Evolutionary conservation across 768 basidiomycete genomes (phyloP).

Genomic region (Boletus sp.): DNA sequence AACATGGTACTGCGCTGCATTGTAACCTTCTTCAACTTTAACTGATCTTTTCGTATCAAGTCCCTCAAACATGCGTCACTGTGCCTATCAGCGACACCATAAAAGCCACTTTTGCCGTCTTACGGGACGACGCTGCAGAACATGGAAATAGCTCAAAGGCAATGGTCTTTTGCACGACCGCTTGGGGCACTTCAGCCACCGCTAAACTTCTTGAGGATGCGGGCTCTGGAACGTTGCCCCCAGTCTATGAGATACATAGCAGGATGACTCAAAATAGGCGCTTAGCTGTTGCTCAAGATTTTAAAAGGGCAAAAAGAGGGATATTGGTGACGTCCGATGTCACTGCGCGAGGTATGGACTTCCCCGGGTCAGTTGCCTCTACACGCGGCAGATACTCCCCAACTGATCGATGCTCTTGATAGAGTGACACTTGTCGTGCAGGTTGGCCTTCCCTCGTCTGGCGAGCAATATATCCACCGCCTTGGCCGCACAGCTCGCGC

Average conservation of each 20-base stretch:
- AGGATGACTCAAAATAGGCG: slow-evolving; percentile 50
- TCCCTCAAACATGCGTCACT: slow-evolving; percentile 45
- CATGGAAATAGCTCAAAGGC: slow-evolving; percentile 36
- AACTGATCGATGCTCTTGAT: slow-evolving; percentile 6
- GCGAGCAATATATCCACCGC: slow-evolving; percentile 78
- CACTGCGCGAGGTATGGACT: slow-evolving; percentile 65
- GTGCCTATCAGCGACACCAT: slow-evolving; percentile 41
- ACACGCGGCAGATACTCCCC: not conserved
- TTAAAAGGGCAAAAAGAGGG: slow-evolving; percentile 42
- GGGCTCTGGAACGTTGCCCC: slow-evolving; percentile 29
- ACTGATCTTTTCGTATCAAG: slow-evolving; percentile 24
- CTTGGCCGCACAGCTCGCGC: slow-evolving; percentile 78
- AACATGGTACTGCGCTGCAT: slow-evolving; percentile 42
- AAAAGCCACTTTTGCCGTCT: slow-evolving; percentile 38
- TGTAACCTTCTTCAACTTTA: not conserved
- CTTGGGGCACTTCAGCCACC: slow-evolving; percentile 49
- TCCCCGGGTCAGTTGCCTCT: slow-evolving; percentile 44
- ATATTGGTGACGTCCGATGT: slow-evolving; percentile 55
- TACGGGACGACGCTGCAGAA: slow-evolving; percentile 34
- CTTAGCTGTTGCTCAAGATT: slow-evolving; percentile 45
- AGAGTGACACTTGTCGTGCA: slow-evolving; percentile 61
- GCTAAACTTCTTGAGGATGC: slow-evolving; percentile 34
- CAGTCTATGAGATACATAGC: slow-evolving; percentile 55
- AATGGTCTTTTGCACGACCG: slow-evolving; percentile 69
- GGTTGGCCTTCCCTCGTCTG: slow-evolving; percentile 61